Conservation (phyloP, 768 basidiomycete species). For the Mycena capillaripes region DNA sequence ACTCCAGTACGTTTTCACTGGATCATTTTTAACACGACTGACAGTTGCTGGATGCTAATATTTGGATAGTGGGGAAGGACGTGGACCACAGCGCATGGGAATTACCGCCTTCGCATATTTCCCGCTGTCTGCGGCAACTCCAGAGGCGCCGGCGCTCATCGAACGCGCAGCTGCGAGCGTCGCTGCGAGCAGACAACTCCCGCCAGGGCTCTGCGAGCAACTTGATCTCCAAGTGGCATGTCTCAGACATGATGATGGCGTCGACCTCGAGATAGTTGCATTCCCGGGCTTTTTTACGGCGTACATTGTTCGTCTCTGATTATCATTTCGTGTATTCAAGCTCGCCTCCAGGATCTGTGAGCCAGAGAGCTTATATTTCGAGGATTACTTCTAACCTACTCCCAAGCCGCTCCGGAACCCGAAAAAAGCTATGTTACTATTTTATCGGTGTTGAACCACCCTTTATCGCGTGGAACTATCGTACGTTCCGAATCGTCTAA, state of each 20-base stretch:
- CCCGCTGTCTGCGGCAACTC: conserved; percentile 40
- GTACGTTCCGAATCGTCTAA: conserved; percentile 44
- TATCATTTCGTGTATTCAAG: not conserved
- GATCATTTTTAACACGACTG: not conserved
- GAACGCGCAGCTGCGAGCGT: conserved; percentile 15
- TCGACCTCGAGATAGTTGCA: conserved; percentile 44
- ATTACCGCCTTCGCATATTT: conserved; percentile 47
- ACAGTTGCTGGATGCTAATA: not conserved
- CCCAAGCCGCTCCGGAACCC: conserved; percentile 40
- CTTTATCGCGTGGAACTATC: conserved; percentile 63
- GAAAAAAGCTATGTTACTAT: conserved; percentile 61
- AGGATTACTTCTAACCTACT: not conserved
- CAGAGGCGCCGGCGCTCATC: conserved; percentile 19
- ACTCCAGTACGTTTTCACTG: conserved; percentile 49
- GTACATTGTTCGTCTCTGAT: conserved; percentile 16
- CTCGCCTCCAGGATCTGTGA: not conserved
- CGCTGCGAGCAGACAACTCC: conserved; percentile 37
- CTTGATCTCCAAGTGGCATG: conserved; percentile 52
- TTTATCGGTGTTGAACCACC: conserved; percentile 54
- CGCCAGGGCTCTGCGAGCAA: conserved; percentile 56
- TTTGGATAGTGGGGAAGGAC: not conserved
- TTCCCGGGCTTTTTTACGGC: conserved; percentile 39
- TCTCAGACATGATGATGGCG: conserved; percentile 42
- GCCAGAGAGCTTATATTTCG: not conserved
- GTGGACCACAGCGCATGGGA: conserved; percentile 21